Evolutionary conservation across 495 filamentous ascomycete genomes (phyloP).

Genomic region (Paragyromitra xinjiangensis): DNA sequence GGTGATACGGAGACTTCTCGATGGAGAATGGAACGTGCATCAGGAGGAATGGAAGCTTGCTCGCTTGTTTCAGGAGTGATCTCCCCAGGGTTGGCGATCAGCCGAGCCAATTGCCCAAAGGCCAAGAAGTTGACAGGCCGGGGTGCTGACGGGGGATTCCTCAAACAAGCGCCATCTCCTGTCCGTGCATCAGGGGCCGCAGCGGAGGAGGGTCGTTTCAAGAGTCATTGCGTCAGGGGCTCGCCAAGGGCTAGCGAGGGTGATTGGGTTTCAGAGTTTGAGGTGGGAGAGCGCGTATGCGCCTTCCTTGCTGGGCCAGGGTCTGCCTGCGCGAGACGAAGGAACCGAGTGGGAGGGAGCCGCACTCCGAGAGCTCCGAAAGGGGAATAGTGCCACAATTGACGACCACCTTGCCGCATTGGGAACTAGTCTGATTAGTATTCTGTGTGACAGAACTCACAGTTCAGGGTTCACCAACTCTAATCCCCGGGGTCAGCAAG

Average conservation of each 20-base stretch:
- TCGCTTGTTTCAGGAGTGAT: constrained; percentile 38
- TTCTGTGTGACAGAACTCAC: constrained; percentile 23
- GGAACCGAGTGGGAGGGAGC: constrained; percentile 6
- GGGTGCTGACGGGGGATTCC: constrained; percentile 23
- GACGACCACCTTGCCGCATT: background rate
- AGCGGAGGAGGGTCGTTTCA: constrained; percentile 27
- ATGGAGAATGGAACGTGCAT: constrained; percentile 9
- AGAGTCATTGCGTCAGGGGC: constrained; percentile 34
- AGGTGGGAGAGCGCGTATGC: constrained; percentile 20
- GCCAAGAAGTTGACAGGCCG: background rate
- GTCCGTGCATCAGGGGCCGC: constrained; percentile 29
- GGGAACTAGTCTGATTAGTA: background rate
- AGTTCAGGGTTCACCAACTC: constrained; percentile 25
- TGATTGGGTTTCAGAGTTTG: constrained; percentile 20
- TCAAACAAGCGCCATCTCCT: constrained; percentile 38
- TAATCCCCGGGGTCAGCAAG: constrained; percentile 5
- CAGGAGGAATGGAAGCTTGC: constrained; percentile 12
- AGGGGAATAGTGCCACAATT: background rate
- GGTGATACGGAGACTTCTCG: background rate
- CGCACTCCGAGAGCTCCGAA: background rate
- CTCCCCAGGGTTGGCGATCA: constrained; percentile 17
- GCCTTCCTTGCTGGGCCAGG: constrained; percentile 11
- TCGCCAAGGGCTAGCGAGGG: constrained; percentile 31
- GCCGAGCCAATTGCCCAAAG: constrained; percentile 6
- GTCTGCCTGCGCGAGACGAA: background rate